Base-by-base conservation (phyloP, 768 basidiomycete species). In the Tremella mesenterica region DNA sequence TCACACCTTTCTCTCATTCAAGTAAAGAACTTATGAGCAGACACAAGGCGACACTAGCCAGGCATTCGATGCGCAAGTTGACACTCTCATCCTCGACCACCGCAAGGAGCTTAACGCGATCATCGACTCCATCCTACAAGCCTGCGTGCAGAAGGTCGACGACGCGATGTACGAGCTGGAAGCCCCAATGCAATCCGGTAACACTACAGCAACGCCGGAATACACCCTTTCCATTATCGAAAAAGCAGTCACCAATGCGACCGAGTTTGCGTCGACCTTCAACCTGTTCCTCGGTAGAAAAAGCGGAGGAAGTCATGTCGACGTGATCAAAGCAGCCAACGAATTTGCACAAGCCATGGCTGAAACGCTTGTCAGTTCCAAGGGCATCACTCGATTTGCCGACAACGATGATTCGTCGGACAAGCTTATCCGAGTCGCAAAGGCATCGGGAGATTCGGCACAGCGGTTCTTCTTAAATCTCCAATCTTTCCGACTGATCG, bases 191-290 rank as follows among this genome's bases (percentile, higher is more conserved):
- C 88, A 90, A 65, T 85, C 86, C 3, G 95, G 93, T 31, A 96
- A 97, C 74, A 80, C 85, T 62, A 93, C 88, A 69, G 89, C 93
- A n/a, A 97, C 95, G 0, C 95, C 95, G 3, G 93, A 96, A 71
- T 97, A 97, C 72, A 93, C 91, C 0, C 77, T 96, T 16, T 95
- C 95, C 1, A 92, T 97, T 85, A 89, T 97, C 67, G 95, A 99
- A 74, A 96, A 96, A 76, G 85, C 90, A 1, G 76, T 85, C 70
- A 92, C 87, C 72, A 93, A 86, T 64, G 89, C 92, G 14, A 96
- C 84, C 44, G 93, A 99, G 67, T 97, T 99, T 66, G 95, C 93
- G 9, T 87, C 86, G 16, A 79, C 90, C 53, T 97, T 89, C 77
- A 89, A 90, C 70, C 81, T 95, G 9, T 88, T 88, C 74, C 80